phyloP scores from a whole-genome alignment of 2,329 filamentous ascomycete species.

The Penicillium sp. region DNA sequence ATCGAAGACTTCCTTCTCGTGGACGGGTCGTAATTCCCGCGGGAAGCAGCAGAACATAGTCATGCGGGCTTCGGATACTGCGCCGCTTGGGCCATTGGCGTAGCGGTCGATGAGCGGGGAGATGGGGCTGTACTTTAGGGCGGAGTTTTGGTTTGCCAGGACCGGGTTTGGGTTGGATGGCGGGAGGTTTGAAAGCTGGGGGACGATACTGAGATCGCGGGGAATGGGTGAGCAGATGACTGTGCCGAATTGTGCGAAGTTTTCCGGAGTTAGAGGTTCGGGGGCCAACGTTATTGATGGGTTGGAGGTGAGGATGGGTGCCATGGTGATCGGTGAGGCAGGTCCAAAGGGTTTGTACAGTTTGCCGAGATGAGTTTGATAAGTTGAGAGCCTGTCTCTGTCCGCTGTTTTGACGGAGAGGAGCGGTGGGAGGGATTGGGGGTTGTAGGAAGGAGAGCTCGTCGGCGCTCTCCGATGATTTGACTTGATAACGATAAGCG shows the following conservation, averaged over 20 bases:
- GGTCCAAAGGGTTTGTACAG: background rate
- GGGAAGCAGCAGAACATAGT: constrained; percentile 87
- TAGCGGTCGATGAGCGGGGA: constrained; percentile 71
- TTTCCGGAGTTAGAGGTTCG: constrained; percentile 60
- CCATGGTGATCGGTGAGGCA: constrained; percentile 21
- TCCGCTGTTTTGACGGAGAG: background rate
- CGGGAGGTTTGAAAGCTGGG: constrained; percentile 45
- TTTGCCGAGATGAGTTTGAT: background rate
- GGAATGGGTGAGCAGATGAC: constrained; percentile 70
- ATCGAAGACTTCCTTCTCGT: constrained; percentile 49
- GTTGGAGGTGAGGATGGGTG: constrained; percentile 31
- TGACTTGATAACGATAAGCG: constrained; percentile 12
- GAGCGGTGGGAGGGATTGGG: background rate
- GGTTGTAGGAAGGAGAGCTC: constrained; percentile 5
- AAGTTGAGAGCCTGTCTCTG: background rate
- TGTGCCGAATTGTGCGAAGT: constrained; percentile 76
- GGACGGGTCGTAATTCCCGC: constrained; percentile 47
- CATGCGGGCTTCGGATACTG: constrained; percentile 59
- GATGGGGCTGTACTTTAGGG: constrained; percentile 79
- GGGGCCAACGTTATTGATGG: constrained; percentile 51
- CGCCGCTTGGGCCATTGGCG: constrained; percentile 45
- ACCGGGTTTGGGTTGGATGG: constrained; percentile 49
- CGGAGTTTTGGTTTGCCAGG: constrained; percentile 78
- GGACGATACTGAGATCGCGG: constrained; percentile 46
- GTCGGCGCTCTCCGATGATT: constrained; percentile 12